Base-by-base conservation (phyloP, 805 yeast genomes). In the Ogataea pignaliae region DNA sequence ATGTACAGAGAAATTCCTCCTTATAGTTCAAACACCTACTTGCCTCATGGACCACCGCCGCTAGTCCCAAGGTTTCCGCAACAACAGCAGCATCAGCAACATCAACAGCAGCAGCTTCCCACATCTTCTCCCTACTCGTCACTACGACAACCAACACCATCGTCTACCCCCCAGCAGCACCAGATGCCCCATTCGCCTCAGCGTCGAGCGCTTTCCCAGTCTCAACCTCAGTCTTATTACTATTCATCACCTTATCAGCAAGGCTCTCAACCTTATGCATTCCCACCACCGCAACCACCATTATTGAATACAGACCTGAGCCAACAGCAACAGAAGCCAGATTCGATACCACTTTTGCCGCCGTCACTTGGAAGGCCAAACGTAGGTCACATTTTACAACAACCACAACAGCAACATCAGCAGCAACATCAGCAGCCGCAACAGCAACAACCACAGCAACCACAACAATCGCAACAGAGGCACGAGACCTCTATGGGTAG, bases 1-100 rank as follows among this genome's bases (percentile, higher is more conserved):
- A 30, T 48, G 15, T 53, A 54, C 36, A 42, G 56, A 26, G 60
- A 52, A 21, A 21, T 21, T 10, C 40, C 45, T 31, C 36, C 45
- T 32, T 42, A 42, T 47, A 37, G 40, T 48, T 26, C 41, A 35
- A 29, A 42, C 13, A 26, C 32, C 3, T 30, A 30, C 33, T 13
- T 30, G 13, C 33, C 36, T 13, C 16, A 12, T n/a, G 14, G 36
- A 13, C 42, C n/a, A 26, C 46, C 35, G 15, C 36, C 42, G 15
- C 32, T 31, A 7, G 30, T 17, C 16, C 35, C 38, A 10, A 12
- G 39, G 15, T 34, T 30, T 16, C 48, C 28, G 12, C 37, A 40
- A 14, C 53, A 44, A 34, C 50, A 17, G 13, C 42, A 34, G 15
- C 39, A 34, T 16, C 46, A 43, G 21, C 43, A 37, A 13, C 46